Evolutionary conservation across 805 yeast species (phyloP).

Genomic region (Clavispora carvajalis): DNA sequence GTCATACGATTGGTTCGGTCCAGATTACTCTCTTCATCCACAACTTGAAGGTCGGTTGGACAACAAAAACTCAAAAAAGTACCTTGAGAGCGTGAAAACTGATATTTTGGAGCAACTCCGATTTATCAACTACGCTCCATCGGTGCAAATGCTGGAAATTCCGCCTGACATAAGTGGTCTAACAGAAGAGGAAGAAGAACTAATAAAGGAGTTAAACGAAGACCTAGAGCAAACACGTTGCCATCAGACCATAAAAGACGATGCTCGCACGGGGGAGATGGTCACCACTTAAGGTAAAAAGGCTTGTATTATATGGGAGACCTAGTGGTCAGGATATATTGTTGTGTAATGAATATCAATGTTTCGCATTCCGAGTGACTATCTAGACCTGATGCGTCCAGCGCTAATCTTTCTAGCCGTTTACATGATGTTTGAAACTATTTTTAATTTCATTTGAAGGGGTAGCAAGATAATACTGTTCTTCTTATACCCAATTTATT

Average conservation of each 20-base stretch:
- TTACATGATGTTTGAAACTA: too few species aligned
- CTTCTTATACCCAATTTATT: too few species aligned
- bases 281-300: conserved; percentile 2
- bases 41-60: conserved; percentile 51
- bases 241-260: conserved; percentile 19
- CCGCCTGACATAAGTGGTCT: conserved; percentile 61
- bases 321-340: not conserved
- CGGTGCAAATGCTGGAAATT: conserved; percentile 85
- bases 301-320: not conserved
- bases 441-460: too few species aligned
- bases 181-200: conserved; percentile 38
- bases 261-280: conserved; percentile 21
- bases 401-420: too few species aligned
- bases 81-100: conserved; percentile 71
- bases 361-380: not conserved
- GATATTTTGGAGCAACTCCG: conserved; percentile 78
- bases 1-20: conserved; percentile 78
- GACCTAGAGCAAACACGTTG: conserved; percentile 16
- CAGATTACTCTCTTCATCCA: conserved; percentile 88
- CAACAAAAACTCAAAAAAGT: conserved; percentile 78
- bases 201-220: conserved; percentile 33
- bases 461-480: too few species aligned
- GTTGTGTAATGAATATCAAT: not conserved
- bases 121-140: conserved; percentile 84
- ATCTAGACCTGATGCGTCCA: not conserved